Evolutionary conservation across 129 eudicot genomes (phyloP).

Genomic region (Escallonia rubra): DNA sequence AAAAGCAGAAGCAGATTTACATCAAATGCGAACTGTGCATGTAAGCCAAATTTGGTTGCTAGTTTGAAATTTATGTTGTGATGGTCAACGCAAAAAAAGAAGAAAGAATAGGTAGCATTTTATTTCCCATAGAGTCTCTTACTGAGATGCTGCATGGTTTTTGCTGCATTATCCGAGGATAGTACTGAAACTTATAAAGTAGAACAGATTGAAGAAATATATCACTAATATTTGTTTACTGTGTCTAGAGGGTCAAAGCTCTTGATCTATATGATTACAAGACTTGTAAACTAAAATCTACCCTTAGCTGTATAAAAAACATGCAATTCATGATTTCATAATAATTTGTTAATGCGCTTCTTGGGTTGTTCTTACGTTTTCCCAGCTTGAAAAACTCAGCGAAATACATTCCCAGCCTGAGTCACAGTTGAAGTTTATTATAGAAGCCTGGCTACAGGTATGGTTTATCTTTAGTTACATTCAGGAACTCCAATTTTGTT

Average conservation of each 20-base stretch:
- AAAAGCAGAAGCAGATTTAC: conserved; percentile 82
- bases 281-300: background rate
- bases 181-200: background rate
- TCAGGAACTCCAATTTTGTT: background rate
- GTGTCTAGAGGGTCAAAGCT: background rate
- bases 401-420: conserved; percentile 57
- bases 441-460: conserved; percentile 85
- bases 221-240: background rate
- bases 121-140: background rate
- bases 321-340: background rate
- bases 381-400: conserved; percentile 62
- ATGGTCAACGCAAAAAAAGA: background rate
- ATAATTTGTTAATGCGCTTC: background rate
- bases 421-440: conserved; percentile 52
- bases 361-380: background rate
- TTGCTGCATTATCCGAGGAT: background rate
- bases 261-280: background rate
- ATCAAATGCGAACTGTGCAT: conserved; percentile 75
- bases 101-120: background rate
- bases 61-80: background rate
- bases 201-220: background rate
- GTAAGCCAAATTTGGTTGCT: conserved; percentile 43
- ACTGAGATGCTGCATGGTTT: background rate
- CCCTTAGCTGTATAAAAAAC: background rate
- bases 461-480: background rate